These are phyloP conservation scores for Albifimbria verrucaria DNA, from an alignment of 2,329 filamentous ascomycete species.

Conservation along the genomic window DNA sequence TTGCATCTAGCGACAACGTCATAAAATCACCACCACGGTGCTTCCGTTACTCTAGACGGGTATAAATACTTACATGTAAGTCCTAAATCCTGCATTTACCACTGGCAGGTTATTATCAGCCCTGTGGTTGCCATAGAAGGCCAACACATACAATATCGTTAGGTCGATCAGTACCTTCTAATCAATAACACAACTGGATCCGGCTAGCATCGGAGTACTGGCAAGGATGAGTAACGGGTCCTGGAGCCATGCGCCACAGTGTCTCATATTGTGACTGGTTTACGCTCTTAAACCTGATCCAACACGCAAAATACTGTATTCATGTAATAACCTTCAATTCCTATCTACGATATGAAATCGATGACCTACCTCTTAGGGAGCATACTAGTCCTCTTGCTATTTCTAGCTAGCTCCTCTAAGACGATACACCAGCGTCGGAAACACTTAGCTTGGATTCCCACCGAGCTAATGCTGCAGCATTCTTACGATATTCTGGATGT, in stretches of 20 bases:
- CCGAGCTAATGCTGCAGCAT: background rate
- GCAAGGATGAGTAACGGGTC: background rate
- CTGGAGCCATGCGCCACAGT: background rate
- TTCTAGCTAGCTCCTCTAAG: background rate
- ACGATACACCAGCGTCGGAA: background rate
- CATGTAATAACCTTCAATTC: background rate
- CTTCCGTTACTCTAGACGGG: background rate
- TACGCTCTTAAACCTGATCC: no score
- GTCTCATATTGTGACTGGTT: background rate
- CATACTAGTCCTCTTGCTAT: background rate
- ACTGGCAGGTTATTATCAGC: no score
- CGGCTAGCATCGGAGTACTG: no score
- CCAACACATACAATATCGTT: no score
- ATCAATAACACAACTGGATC: no score
- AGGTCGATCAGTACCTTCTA: no score
- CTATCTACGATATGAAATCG: background rate
- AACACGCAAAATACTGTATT: background rate
- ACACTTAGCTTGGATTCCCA: background rate
- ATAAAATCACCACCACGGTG: background rate
- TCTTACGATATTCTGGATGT: background rate
- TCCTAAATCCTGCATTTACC: background rate
- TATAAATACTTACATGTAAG: background rate
- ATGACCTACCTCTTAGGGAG: background rate
- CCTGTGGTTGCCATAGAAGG: no score
- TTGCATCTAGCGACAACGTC: background rate